Percentiles rank a stretch among this genome's conserved stretches.
Evolutionary conservation across 2,329 filamentous ascomycete species (phyloP).

Genomic region (Fusarium fujikuroi): DNA sequence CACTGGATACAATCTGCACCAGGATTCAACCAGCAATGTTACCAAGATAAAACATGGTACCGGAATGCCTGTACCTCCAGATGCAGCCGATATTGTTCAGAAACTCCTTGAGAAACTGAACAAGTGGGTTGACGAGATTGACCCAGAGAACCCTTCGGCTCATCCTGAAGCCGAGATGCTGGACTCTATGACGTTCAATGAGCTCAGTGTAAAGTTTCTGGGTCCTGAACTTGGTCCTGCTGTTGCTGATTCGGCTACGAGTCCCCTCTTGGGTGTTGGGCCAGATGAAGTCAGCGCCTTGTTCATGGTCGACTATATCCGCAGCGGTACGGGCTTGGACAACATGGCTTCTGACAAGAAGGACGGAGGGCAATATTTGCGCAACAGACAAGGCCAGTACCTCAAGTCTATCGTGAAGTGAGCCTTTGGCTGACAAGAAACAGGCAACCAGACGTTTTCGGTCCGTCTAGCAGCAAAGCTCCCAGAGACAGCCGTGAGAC

Average conservation of each 20-base stretch:
- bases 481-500: constrained; percentile 14
- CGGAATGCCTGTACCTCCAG: constrained; percentile 6
- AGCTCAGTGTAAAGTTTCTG: constrained; percentile 7
- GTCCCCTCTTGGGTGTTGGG: constrained; percentile 31
- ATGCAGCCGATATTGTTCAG: constrained; percentile 9
- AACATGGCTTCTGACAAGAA: constrained; percentile 35
- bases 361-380: constrained; percentile 40
- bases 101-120: constrained; percentile 10
- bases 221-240: constrained; percentile 10
- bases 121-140: constrained; percentile 11
- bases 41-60: constrained; percentile 17
- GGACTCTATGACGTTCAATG: constrained; percentile 17
- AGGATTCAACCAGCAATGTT: constrained; percentile 18
- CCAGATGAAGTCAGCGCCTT: constrained; percentile 34
- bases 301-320: constrained; percentile 36
- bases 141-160: constrained; percentile 9
- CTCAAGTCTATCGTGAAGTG: too few relatives aligned
- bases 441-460: constrained; percentile 31
- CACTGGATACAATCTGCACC: constrained; percentile 13
- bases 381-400: constrained; percentile 35
- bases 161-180: constrained; percentile 17
- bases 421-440: neutral
- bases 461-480: constrained; percentile 27
- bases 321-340: constrained; percentile 29
- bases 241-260: constrained; percentile 8